Percentiles rank a stretch among this genome's conserved stretches.
These are phyloP conservation scores for Termitomyces sp. DNA, from an alignment of 768 basidiomycete species.

Conservation along the genomic window DNA sequence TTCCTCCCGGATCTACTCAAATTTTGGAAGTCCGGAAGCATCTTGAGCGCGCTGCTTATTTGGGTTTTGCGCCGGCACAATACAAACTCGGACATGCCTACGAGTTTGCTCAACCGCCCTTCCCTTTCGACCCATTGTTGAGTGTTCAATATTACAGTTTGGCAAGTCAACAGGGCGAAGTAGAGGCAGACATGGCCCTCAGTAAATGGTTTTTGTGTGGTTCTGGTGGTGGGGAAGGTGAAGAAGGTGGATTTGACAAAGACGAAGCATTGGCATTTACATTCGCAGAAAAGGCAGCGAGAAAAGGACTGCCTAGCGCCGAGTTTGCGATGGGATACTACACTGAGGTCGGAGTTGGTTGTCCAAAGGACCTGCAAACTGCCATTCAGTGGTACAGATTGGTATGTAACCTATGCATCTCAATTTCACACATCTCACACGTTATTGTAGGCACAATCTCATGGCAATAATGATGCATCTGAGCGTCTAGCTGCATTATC, in stretches of 20 bases:
- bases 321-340: slow-evolving; percentile 98
- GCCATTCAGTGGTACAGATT: slow-evolving; percentile 77
- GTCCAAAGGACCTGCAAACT: slow-evolving; percentile 49
- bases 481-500: slow-evolving; percentile 69
- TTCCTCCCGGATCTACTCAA: slow-evolving; percentile 44
- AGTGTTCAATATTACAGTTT: slow-evolving; percentile 87
- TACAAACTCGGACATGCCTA: slow-evolving; percentile 92
- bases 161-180: slow-evolving; percentile 80
- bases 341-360: slow-evolving; percentile 86
- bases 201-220: slow-evolving; percentile 98
- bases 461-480: slow-evolving; percentile 77
- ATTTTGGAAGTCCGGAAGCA: slow-evolving; percentile 64
- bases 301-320: slow-evolving; percentile 70
- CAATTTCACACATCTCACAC: neutral
- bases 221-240: slow-evolving; percentile 29
- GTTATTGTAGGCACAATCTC: slow-evolving; percentile 53
- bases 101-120: slow-evolving; percentile 84
- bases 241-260: slow-evolving; percentile 66
- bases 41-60: slow-evolving; percentile 80
- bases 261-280: slow-evolving; percentile 81
- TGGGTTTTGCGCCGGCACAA: slow-evolving; percentile 81
- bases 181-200: slow-evolving; percentile 94
- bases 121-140: slow-evolving; percentile 82
- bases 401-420: slow-evolving; percentile 17
- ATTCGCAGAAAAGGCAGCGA: slow-evolving; percentile 85